phyloP scores from a whole-genome alignment of 257 asterid genomes.

The Penstemon barbatus region DNA sequence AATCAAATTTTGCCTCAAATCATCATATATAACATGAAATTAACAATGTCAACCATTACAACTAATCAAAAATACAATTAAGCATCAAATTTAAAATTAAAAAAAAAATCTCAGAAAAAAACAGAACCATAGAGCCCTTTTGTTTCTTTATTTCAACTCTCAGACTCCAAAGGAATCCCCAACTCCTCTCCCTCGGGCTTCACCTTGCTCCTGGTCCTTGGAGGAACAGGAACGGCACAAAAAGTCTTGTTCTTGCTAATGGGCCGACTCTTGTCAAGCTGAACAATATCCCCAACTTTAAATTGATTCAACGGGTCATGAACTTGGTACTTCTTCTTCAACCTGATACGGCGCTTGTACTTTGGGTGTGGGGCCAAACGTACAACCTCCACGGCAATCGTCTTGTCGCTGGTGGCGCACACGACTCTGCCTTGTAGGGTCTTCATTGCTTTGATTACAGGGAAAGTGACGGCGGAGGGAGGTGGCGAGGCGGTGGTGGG shows the following conservation, averaged over 20 bases:
- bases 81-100: background rate
- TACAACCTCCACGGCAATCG: conserved; percentile 80
- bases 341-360: conserved; percentile 89
- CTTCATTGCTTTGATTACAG: conserved; percentile 70
- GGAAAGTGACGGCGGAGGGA: conserved; percentile 31
- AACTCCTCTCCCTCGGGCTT: conserved; percentile 37
- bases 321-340: conserved; percentile 95
- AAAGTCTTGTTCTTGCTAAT: conserved; percentile 81
- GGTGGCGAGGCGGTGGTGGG: conserved; percentile 35
- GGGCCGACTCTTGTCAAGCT: conserved; percentile 78
- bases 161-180: conserved; percentile 56
- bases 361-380: conserved; percentile 94
- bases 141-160: conserved; percentile 17
- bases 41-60: background rate
- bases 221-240: conserved; percentile 59
- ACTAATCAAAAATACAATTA: background rate
- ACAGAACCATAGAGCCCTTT: background rate
- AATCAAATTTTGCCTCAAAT: background rate
- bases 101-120: background rate
- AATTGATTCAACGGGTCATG: conserved; percentile 87
- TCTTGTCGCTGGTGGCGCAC: conserved; percentile 81
- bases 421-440: conserved; percentile 71
- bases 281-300: conserved; percentile 76
- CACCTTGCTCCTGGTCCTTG: conserved; percentile 33
- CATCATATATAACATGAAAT: background rate